Base-by-base conservation (phyloP, 177 flowering plant species). In the Vitis hybrid region DNA sequence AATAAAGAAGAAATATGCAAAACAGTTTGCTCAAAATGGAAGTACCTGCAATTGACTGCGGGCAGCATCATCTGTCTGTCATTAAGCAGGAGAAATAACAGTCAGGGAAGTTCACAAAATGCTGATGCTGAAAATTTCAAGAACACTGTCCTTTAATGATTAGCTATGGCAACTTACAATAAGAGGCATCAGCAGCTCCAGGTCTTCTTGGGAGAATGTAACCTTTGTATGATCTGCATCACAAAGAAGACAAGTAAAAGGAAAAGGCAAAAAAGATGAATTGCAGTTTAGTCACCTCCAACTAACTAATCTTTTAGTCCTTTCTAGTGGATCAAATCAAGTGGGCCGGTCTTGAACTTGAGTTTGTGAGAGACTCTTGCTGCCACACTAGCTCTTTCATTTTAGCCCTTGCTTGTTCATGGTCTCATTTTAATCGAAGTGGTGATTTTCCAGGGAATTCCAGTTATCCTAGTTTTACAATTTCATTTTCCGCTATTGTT, bases 151-250 rank as follows among this genome's bases (percentile, higher is more conserved):
- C 47, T 38, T 38, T 8, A 38, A 9, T 6, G n/a, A 20, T 13
- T 49, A 44, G 14, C 20, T 55, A 18, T 52, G 22, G 33, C 49
- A 20, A 72, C 78, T 69, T 75, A 79, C 81, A 20, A 72, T 13
- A 65, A 79, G 71, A 60, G 76, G 73, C 56, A 11, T 47, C 33
- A 60, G 67, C 60, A 68, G 68, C 76, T 72, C 78, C 4, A 59
- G 51, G 5, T 72, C 76, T 55, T 69, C 74, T 33, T 69, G 58
- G 9, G 69, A 65, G 14, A 51, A 38, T 56, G 64, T 55, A 28
- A 2, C 12, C 52, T 61, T 65, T 10, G 18, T 31, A 12, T 31
- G 10, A 61, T 44, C 81, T 79, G 74, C 74, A 73, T 18, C 55
- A 62, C 3, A 70, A 28, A 28, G 31, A 28, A 28, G 31, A 28